Evolutionary conservation across 179 eudicot genomes (phyloP).

Genomic region (Heliamphora pulchella): DNA sequence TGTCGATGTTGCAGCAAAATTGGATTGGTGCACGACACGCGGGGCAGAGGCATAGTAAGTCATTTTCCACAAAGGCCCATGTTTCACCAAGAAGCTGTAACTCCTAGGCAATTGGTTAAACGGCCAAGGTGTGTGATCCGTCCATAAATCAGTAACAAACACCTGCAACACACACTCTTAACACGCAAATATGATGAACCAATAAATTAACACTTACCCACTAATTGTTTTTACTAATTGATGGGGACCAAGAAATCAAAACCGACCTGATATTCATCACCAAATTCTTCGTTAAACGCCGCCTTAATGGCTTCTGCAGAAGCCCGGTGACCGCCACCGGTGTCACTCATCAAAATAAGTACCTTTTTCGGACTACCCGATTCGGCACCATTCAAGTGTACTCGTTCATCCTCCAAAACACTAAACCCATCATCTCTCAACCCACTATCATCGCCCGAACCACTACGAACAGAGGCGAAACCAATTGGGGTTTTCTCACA

Average conservation of each 20-base stretch:
- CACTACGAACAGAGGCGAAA: conserved; percentile 56
- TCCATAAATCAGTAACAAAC: conserved; percentile 89
- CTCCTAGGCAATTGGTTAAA: conserved; percentile 95
- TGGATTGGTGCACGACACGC: conserved; percentile 83
- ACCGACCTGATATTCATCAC: conserved; percentile 79
- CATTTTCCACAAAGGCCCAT: conserved; percentile 88
- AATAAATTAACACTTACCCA: conserved; percentile 5
- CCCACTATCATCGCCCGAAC: conserved; percentile 44
- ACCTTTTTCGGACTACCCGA: conserved; percentile 58
- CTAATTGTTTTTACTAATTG: not conserved
- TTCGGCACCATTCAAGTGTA: conserved; percentile 39
- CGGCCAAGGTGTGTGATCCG: conserved; percentile 98
- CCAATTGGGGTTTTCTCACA: conserved; percentile 73
- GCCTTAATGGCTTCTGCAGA: conserved; percentile 94
- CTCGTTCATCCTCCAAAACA: conserved; percentile 44
- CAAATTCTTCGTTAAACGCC: conserved; percentile 68
- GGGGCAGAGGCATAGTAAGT: conserved; percentile 87
- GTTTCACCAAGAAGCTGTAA: conserved; percentile 92
- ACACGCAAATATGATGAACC: conserved; percentile 23
- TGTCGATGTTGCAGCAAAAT: conserved; percentile 87
- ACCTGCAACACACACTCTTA: conserved; percentile 64
- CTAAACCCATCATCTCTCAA: conserved; percentile 38
- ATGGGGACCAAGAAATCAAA: conserved; percentile 1
- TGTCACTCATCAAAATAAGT: conserved; percentile 95
- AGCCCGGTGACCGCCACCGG: conserved; percentile 98